Base-by-base conservation (phyloP, 768 basidiomycete genomes). In the Lentinula boryana region DNA sequence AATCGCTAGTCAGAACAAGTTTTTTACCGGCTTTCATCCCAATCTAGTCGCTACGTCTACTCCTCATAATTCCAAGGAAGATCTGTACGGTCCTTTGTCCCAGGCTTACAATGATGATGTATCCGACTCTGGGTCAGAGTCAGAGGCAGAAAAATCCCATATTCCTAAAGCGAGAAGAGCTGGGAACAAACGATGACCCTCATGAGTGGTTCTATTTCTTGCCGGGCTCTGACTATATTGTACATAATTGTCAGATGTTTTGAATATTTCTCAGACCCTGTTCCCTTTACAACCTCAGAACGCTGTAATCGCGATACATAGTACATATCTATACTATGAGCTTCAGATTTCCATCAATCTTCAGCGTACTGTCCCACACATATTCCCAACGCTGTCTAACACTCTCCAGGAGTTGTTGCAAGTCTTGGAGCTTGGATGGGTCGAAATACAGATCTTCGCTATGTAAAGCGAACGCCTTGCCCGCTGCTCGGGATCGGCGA, bases 111-210 rank as follows among this genome's bases (percentile, higher is more conserved):
- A 53, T 23, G 68, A 69, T 7, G 72, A 70, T 6, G 73, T 78
- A 5, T 79, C 82, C 4, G 80, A 79, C 41, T 73, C 72, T 18
- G 67, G 67, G 1, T 76, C 77, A 0, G 80, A 65, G 38, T 36
- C 74, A 43, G 71, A 64, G 43, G 67, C 69, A 46, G 65, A 68
- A 27, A 66, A 62, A 46, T 85, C 80, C n/a, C 88, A 89, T 69
- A 88, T 90, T 60, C 88, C 88, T 33, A 76, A 71, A 63, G 75
- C 75, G 10, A 77, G 84, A 59, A 74, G 77, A 61, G 88, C 88
- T 41, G 86, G 85, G 7, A 48, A n/a, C 18, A 57, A 57, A 23
- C 40, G 41, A 41, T 54, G 21, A 48, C 21, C 36, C 36, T 38
- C 36, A 38, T 27, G 27, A 27, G 27, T 27, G 27, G 27, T 3